phyloP scores from a whole-genome alignment of 208 protist species.

The Leptomonas pyrrhocoris region DNA sequence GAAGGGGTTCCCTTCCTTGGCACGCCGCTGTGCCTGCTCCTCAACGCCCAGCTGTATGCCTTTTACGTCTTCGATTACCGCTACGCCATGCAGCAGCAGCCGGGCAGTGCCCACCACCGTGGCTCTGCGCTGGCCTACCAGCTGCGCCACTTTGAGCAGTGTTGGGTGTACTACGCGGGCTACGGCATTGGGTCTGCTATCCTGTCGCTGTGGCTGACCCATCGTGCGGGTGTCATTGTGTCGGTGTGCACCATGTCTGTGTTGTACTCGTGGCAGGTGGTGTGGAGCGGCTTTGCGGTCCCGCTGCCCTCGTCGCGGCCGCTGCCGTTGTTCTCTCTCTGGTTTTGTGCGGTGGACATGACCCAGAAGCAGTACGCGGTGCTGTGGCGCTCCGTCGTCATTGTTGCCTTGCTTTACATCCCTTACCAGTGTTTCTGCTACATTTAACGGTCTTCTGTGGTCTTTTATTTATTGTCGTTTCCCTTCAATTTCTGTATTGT shows the following conservation, averaged over 20 bases:
- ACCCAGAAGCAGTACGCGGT: constrained; percentile 27
- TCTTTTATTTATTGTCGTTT: too few relatives aligned
- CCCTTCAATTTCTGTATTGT: too few relatives aligned
- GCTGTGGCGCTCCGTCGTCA: constrained; percentile 25
- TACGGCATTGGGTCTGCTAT: constrained; percentile 52
- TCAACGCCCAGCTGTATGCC: constrained; percentile 69
- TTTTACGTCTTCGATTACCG: constrained; percentile 84
- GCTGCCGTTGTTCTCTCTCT: constrained; percentile 51
- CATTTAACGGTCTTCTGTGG: not conserved
- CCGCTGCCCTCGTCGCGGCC: constrained; percentile 39
- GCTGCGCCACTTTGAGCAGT: constrained; percentile 59
- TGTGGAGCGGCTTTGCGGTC: constrained; percentile 47
- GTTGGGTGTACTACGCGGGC: constrained; percentile 67
- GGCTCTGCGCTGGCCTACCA: constrained; percentile 35
- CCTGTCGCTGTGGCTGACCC: constrained; percentile 38
- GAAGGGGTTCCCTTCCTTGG: constrained; percentile 23
- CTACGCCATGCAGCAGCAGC: constrained; percentile 42
- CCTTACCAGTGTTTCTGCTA: constrained; percentile 10
- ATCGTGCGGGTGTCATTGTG: constrained; percentile 32
- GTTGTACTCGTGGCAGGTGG: constrained; percentile 61
- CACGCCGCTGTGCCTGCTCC: constrained; percentile 31
- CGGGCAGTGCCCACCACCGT: constrained; percentile 12
- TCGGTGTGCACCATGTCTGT: constrained; percentile 54
- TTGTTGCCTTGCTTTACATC: constrained; percentile 26
- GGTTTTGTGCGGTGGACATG: constrained; percentile 48